Percentiles rank a stretch among this genome's conserved stretches.
These are phyloP conservation scores for Hypoxylon trugodes DNA, from an alignment of 495 filamentous ascomycete genomes.

Conservation along the genomic window DNA sequence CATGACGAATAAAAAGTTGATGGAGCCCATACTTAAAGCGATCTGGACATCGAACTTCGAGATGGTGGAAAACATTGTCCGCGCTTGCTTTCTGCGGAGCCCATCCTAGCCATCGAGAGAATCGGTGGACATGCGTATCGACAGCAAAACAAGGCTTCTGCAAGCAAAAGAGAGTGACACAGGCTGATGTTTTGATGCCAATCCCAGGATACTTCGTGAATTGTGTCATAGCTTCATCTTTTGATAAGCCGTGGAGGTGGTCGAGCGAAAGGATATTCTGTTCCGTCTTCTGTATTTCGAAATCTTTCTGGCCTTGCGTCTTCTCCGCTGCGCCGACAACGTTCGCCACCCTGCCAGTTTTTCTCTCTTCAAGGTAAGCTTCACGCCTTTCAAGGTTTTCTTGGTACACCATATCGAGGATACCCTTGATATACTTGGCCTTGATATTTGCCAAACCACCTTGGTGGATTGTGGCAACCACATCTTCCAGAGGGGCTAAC, in stretches of 20 bases:
- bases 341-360: constrained; percentile 38
- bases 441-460: constrained; percentile 78
- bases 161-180: constrained; percentile 83
- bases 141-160: constrained; percentile 82
- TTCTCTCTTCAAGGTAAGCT: constrained; percentile 44
- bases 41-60: constrained; percentile 82
- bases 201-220: constrained; percentile 84
- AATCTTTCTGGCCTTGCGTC: constrained; percentile 45
- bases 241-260: constrained; percentile 72
- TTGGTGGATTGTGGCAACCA: constrained; percentile 75
- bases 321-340: constrained; percentile 39
- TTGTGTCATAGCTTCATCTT: constrained; percentile 74
- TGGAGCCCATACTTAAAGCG: constrained; percentile 90
- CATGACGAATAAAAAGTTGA: constrained; percentile 86
- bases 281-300: constrained; percentile 40
- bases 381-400: constrained; percentile 61
- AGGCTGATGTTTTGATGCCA: constrained; percentile 90
- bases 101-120: constrained; percentile 89
- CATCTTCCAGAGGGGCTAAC: constrained; percentile 64
- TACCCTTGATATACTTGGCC: constrained; percentile 78
- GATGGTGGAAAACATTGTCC: constrained; percentile 79
- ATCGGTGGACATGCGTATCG: constrained; percentile 84
- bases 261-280: constrained; percentile 69
- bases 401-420: constrained; percentile 80
- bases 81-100: constrained; percentile 69